Evolutionary conservation across 495 filamentous ascomycete species (phyloP).

Genomic region (Aspergillus ostianus): DNA sequence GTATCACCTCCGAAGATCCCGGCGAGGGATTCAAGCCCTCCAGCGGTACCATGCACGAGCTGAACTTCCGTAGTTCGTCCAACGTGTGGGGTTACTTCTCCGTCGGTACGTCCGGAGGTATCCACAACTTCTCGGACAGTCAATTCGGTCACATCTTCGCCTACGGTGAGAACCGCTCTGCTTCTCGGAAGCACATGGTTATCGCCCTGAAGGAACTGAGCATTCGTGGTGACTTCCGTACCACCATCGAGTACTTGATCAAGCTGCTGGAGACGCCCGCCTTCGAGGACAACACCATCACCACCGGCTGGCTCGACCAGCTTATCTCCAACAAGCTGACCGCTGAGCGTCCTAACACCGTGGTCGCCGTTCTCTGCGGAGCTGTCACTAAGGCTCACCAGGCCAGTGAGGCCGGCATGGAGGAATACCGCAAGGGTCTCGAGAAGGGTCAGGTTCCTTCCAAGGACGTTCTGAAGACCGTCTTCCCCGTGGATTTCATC

Average conservation of each 20-base stretch:
- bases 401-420: constrained; percentile 81
- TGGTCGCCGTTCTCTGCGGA: constrained; percentile 87
- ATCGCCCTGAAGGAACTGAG: constrained; percentile 97
- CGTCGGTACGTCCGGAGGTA: constrained; percentile 91
- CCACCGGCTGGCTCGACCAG: constrained; percentile 98
- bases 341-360: constrained; percentile 90
- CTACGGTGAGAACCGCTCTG: constrained; percentile 93
- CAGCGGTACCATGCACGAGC: constrained; percentile 96
- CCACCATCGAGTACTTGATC: constrained; percentile 98
- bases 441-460: constrained; percentile 96
- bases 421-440: constrained; percentile 82
- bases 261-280: constrained; percentile 98
- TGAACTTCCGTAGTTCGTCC: constrained; percentile 97
- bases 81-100: constrained; percentile 99
- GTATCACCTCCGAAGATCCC: constrained; percentile 99
- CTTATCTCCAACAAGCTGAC: constrained; percentile 97
- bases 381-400: constrained; percentile 94
- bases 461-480: constrained; percentile 95
- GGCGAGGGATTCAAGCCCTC: constrained; percentile 99
- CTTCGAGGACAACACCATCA: constrained; percentile 99
- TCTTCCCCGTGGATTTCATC: constrained; percentile 98
- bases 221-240: constrained; percentile 98
- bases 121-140: constrained; percentile 98
- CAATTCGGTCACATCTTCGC: constrained; percentile 99
- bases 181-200: constrained; percentile 99